These are phyloP conservation scores for Boletus sp. DNA, from an alignment of 768 basidiomycete species.

Conservation along the genomic window DNA sequence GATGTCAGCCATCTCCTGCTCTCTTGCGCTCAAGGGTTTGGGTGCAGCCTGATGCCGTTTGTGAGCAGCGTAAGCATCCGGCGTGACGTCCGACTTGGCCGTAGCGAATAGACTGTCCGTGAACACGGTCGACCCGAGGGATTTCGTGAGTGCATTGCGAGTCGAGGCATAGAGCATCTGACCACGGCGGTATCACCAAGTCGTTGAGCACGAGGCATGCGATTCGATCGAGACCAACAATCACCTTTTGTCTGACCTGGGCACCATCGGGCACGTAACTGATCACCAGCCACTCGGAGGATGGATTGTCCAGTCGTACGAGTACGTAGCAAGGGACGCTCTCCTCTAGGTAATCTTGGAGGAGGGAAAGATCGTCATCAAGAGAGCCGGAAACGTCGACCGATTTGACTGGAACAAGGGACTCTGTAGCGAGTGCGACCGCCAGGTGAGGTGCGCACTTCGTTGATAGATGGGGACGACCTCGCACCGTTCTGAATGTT, in stretches of 20 bases:
- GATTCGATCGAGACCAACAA: slow-evolving; percentile 3
- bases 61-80: slow-evolving; percentile 73
- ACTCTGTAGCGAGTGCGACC: slow-evolving; percentile 45
- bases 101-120: slow-evolving; percentile 79
- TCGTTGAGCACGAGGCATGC: too few relatives aligned
- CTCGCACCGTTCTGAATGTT: slow-evolving; percentile 70
- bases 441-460: slow-evolving; percentile 24
- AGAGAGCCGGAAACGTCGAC: slow-evolving; percentile 51
- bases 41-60: slow-evolving; percentile 69
- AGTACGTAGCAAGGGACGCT: slow-evolving; percentile 75
- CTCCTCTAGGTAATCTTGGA: slow-evolving; percentile 59
- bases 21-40: slow-evolving; percentile 77
- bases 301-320: slow-evolving; percentile 57
- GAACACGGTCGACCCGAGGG: slow-evolving; percentile 73
- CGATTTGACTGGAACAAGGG: slow-evolving; percentile 59
- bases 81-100: slow-evolving; percentile 61
- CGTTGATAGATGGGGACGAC: slow-evolving; percentile 6
- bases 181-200: neutral
- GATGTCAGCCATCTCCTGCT: slow-evolving; percentile 79
- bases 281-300: slow-evolving; percentile 68
- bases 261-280: slow-evolving; percentile 83
- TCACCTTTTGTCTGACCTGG: slow-evolving; percentile 78
- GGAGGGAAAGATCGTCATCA: slow-evolving; percentile 55
- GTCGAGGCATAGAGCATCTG: slow-evolving; percentile 91
- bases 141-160: slow-evolving; percentile 63